phyloP scores from a whole-genome alignment of 352 stramenopile species.

The Phytopythium cucurbitacearum region DNA sequence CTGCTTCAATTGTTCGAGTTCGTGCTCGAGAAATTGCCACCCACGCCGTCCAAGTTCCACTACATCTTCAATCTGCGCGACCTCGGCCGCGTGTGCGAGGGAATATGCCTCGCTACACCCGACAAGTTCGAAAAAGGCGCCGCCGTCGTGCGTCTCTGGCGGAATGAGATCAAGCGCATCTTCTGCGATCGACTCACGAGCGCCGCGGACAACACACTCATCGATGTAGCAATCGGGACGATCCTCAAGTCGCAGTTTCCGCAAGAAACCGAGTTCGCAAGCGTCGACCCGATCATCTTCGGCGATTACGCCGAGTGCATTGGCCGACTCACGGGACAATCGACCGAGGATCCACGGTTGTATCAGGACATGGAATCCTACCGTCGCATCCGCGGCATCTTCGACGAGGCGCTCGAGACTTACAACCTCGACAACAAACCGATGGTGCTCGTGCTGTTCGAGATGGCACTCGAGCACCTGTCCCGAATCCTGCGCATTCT shows the following conservation, averaged over 20 bases:
- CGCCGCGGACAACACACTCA: slow-evolving; percentile 77
- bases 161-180: slow-evolving; percentile 91
- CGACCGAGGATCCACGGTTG: slow-evolving; percentile 80
- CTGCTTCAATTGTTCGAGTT: slow-evolving; percentile 90
- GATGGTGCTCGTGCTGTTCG: slow-evolving; percentile 94
- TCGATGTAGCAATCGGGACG: slow-evolving; percentile 69
- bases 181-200: slow-evolving; percentile 93
- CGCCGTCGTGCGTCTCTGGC: slow-evolving; percentile 88
- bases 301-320: slow-evolving; percentile 91
- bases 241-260: slow-evolving; percentile 77
- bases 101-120: slow-evolving; percentile 90
- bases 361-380: slow-evolving; percentile 94
- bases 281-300: slow-evolving; percentile 87
- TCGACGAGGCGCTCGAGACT: slow-evolving; percentile 91
- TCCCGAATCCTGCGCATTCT: slow-evolving; percentile 92
- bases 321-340: slow-evolving; percentile 55
- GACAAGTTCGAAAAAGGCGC: slow-evolving; percentile 78
- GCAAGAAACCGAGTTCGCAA: slow-evolving; percentile 54
- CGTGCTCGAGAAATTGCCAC: slow-evolving; percentile 88
- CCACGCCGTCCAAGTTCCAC: slow-evolving; percentile 94
- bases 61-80: slow-evolving; percentile 98
- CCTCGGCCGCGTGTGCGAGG: slow-evolving; percentile 92
- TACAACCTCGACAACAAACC: slow-evolving; percentile 95
- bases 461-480: slow-evolving; percentile 94
- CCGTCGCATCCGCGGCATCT: slow-evolving; percentile 86